Conservation (phyloP, 805 yeast species). For the Kuraishia floccosa region DNA sequence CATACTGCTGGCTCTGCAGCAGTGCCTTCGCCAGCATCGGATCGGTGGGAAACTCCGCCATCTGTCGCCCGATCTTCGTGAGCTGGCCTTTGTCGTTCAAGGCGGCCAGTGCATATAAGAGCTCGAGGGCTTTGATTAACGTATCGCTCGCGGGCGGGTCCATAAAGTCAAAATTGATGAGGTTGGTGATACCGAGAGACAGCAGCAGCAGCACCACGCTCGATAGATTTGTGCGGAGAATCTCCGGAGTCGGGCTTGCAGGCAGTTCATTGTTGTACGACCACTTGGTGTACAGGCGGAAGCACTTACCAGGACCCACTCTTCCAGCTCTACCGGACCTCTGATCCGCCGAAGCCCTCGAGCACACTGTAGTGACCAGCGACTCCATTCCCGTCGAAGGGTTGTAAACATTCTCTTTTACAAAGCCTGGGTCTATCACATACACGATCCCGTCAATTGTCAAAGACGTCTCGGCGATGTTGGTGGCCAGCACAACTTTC, state of each 20-base stretch:
- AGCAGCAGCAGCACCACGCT: conserved; percentile 66
- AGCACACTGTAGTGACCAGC: conserved; percentile 76
- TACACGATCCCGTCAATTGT: conserved; percentile 94
- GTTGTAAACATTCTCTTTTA: conserved; percentile 83
- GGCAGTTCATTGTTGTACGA: conserved; percentile 71
- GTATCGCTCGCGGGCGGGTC: conserved; percentile 78
- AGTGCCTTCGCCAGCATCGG: conserved; percentile 80
- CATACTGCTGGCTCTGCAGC: conserved; percentile 44
- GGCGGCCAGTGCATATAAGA: conserved; percentile 82
- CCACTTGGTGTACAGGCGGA: conserved; percentile 76
- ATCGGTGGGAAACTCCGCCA: conserved; percentile 90
- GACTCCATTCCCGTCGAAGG: conserved; percentile 86
- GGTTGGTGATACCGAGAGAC: conserved; percentile 77
- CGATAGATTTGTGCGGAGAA: conserved; percentile 72
- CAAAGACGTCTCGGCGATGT: conserved; percentile 93
- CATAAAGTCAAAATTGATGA: conserved; percentile 78
- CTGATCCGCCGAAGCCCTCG: conserved; percentile 93
- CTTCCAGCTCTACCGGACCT: conserved; percentile 98
- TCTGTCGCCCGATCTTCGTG: conserved; percentile 66
- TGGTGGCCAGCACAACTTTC: conserved; percentile 89
- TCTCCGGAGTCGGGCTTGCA: conserved; percentile 80
- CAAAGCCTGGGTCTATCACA: conserved; percentile 92
- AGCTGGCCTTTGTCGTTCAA: conserved; percentile 68
- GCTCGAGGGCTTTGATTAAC: conserved; percentile 64
- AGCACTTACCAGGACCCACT: conserved; percentile 94